phyloP scores from a whole-genome alignment of 345 rosid species.

The Pseudoturritis turrita region DNA sequence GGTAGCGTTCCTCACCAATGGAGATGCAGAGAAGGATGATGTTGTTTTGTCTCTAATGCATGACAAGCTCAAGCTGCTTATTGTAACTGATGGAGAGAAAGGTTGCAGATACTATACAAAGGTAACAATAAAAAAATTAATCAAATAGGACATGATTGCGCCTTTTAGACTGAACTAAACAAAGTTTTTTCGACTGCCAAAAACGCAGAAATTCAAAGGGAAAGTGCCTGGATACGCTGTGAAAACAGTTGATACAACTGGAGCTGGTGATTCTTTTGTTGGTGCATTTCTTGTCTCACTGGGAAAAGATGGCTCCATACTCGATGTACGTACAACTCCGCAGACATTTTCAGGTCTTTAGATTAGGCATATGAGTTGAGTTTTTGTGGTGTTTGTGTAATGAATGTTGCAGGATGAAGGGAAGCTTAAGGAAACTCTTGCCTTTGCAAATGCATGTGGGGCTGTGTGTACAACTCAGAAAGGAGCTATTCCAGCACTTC shows the following conservation, averaged over 20 bases:
- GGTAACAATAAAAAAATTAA: conserved; percentile 18
- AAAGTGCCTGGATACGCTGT: conserved; percentile 41
- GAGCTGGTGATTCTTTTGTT: conserved; percentile 70
- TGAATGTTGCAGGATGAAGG: conserved; percentile 39
- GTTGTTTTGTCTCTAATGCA: conserved; percentile 49
- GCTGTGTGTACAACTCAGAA: conserved; percentile 63
- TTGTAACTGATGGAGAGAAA: conserved; percentile 65
- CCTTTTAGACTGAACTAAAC: background rate
- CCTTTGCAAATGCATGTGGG: conserved; percentile 61
- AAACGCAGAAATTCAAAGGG: conserved; percentile 45
- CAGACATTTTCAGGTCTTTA: background rate
- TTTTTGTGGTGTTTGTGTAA: background rate
- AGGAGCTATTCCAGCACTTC: conserved; percentile 65
- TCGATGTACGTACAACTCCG: background rate
- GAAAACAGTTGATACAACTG: conserved; percentile 61
- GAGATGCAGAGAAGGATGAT: conserved; percentile 52
- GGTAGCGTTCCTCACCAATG: conserved; percentile 46
- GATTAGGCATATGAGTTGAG: background rate
- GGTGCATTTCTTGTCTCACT: conserved; percentile 43
- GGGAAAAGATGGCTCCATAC: conserved; percentile 35
- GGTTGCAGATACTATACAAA: conserved; percentile 65
- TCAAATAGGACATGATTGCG: background rate
- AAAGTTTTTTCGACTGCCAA: background rate
- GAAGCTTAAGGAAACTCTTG: conserved; percentile 45
- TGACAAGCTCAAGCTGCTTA: conserved; percentile 51